phyloP scores from a whole-genome alignment of 2,329 filamentous ascomycete species.

The Fusarium luffae region DNA sequence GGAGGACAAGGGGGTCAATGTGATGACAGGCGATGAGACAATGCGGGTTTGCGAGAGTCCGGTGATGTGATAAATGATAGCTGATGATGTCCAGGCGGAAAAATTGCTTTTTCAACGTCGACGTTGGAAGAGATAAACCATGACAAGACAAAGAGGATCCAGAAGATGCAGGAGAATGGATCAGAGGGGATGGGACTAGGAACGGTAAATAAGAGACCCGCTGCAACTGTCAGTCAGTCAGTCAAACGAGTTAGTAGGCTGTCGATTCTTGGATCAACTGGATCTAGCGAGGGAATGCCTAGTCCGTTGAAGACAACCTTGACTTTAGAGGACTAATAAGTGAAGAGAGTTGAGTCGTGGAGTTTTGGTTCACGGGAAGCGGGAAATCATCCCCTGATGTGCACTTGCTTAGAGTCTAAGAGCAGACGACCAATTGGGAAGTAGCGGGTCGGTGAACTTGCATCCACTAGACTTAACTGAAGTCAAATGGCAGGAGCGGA shows the following conservation, averaged over 20 bases:
- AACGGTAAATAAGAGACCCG: constrained; percentile 12
- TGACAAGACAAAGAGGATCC: constrained; percentile 6
- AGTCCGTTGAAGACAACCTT: background rate
- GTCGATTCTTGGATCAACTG: background rate
- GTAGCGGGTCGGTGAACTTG: background rate
- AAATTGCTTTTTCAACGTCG: constrained; percentile 32
- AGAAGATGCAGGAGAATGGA: constrained; percentile 26
- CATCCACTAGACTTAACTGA: background rate
- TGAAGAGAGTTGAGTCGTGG: constrained; percentile 8
- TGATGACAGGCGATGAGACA: constrained; percentile 39
- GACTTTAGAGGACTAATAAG: background rate
- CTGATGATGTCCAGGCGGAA: background rate
- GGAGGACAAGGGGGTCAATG: constrained; percentile 42
- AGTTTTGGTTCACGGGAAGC: constrained; percentile 31
- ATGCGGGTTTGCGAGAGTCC: constrained; percentile 28
- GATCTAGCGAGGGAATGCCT: background rate
- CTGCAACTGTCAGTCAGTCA: constrained; percentile 32
- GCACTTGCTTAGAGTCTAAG: constrained; percentile 2
- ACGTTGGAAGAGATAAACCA: constrained; percentile 8
- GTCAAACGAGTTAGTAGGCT: background rate
- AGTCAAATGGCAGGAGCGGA: background rate
- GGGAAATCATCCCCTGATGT: constrained; percentile 23
- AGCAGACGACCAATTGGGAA: background rate
- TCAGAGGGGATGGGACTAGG: background rate
- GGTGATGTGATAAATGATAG: constrained; percentile 11